Conservation (phyloP, 768 basidiomycete genomes). For the Trametes cingulata region DNA sequence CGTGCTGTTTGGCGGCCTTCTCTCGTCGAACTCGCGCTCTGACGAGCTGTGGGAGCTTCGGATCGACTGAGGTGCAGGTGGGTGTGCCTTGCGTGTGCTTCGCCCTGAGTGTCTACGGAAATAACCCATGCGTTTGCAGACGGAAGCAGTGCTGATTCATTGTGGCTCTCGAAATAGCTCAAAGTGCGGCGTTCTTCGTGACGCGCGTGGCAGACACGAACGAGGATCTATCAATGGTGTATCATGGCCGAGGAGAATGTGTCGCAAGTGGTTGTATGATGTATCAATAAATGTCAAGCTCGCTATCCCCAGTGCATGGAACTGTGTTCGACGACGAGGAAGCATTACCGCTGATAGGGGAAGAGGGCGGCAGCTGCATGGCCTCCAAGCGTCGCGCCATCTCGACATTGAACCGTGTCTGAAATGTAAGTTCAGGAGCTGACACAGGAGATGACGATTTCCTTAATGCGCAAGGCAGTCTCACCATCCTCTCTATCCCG, state of each 20-base stretch:
- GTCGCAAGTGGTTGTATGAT: background rate
- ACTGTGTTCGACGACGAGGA: conserved; percentile 9
- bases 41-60: conserved; percentile 44
- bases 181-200: background rate
- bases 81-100: background rate
- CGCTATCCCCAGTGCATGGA: conserved; percentile 10
- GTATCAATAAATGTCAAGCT: background rate
- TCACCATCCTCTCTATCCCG: conserved; percentile 54
- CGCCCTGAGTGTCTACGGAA: background rate
- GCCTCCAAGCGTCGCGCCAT: conserved; percentile 38
- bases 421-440: conserved; percentile 11
- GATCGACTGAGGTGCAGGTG: conserved; percentile 24
- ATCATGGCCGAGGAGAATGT: background rate
- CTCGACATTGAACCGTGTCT: conserved; percentile 39
- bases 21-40: conserved; percentile 43
- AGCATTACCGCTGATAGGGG: conserved; percentile 11
- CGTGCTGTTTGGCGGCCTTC: conserved; percentile 39
- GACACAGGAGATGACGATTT: background rate
- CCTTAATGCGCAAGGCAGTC: conserved; percentile 26
- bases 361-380: conserved; percentile 31
- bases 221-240: background rate
- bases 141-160: background rate
- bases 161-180: background rate
- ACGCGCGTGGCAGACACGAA: background rate
- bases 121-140: background rate